These are phyloP conservation scores for Vigna angularis DNA, from an alignment of 306 rosid species.

Conservation along the genomic window DNA sequence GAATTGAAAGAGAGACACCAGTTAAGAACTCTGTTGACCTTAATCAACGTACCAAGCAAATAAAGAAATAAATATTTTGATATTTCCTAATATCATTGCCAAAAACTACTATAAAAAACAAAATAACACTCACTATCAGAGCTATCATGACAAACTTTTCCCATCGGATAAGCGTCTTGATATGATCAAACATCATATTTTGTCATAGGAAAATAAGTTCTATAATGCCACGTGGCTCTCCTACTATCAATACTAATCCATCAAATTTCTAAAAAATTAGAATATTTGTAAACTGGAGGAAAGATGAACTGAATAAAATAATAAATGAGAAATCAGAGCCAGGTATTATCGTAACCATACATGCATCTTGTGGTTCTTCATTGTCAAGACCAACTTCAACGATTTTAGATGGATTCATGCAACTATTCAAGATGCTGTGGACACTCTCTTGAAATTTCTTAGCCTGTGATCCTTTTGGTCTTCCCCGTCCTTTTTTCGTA, in stretches of 20 bases:
- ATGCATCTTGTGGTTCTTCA: conserved; percentile 36
- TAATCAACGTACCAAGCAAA: neutral
- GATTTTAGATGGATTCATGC: neutral
- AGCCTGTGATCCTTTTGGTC: conserved; percentile 22
- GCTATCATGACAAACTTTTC: neutral
- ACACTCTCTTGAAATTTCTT: conserved; percentile 14
- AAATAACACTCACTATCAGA: neutral
- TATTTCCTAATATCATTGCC: too few species aligned
- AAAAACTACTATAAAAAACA: neutral
- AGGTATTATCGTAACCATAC: conserved; percentile 3
- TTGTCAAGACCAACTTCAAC: conserved; percentile 17
- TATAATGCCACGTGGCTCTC: neutral
- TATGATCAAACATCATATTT: neutral
- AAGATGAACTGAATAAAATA: neutral
- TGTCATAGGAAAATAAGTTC: neutral
- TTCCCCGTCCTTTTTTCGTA: conserved; percentile 36
- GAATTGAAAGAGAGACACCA: neutral
- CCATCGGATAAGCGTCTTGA: neutral
- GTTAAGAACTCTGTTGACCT: neutral
- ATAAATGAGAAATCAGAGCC: neutral
- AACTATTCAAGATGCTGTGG: neutral
- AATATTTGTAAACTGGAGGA: neutral
- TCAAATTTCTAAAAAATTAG: neutral
- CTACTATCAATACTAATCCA: neutral
- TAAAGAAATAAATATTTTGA: too few species aligned